Percentiles rank a stretch among this genome's conserved stretches.
These are phyloP conservation scores for Leccinum disarticulatum DNA, from an alignment of 768 basidiomycete species.

Conservation along the genomic window DNA sequence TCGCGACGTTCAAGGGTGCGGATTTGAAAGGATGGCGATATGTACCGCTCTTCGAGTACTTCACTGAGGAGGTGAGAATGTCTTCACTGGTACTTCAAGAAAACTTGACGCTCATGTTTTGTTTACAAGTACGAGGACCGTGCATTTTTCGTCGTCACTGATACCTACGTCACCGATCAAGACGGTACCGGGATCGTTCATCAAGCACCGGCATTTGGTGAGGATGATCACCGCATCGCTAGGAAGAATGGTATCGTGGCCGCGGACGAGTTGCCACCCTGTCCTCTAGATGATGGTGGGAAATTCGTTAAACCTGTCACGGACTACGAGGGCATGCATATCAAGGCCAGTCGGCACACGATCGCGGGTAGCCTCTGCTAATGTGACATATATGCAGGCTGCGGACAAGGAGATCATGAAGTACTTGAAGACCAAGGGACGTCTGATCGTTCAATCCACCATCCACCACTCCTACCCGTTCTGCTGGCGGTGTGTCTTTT, in stretches of 20 bases:
- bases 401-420: slow-evolving; percentile 97
- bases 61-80: slow-evolving; percentile 78
- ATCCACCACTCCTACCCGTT: slow-evolving; percentile 92
- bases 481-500: slow-evolving; percentile 80
- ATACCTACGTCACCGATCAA: slow-evolving; percentile 89
- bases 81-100: not conserved
- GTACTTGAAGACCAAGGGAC: slow-evolving; percentile 79
- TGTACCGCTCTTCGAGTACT: slow-evolving; percentile 93
- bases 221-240: slow-evolving; percentile 96
- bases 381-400: slow-evolving; percentile 45
- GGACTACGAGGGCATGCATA: slow-evolving; percentile 84
- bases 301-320: slow-evolving; percentile 85
- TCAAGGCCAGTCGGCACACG: slow-evolving; percentile 62
- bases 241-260: slow-evolving; percentile 80
- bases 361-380: not conserved
- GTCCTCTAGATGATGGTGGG: slow-evolving; percentile 90
- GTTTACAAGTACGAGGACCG: slow-evolving; percentile 75
- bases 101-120: not conserved
- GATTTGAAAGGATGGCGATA: slow-evolving; percentile 98
- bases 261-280: slow-evolving; percentile 91
- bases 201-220: slow-evolving; percentile 97
- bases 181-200: slow-evolving; percentile 99
- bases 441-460: slow-evolving; percentile 84
- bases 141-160: slow-evolving; percentile 86
- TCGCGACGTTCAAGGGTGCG: slow-evolving; percentile 82